A percentile compares a stretch with the other conserved stretches of the same genome.
These are phyloP conservation scores for Thymus quinquecostatus DNA, from an alignment of 257 asterid genomes.

Conservation along the genomic window DNA sequence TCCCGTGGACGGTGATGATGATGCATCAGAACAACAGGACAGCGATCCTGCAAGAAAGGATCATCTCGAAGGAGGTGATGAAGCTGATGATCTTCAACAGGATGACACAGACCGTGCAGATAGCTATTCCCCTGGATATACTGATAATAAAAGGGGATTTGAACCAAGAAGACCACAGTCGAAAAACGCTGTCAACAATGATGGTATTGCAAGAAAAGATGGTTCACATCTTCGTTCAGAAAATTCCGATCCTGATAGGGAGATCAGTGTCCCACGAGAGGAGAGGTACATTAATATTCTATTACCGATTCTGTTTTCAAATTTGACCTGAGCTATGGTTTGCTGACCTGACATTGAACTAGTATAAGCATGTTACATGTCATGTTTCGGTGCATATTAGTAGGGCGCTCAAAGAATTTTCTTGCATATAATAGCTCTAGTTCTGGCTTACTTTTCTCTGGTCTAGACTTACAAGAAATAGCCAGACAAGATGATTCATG, in stretches of 20 bases:
- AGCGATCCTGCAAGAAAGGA: constrained; percentile 42
- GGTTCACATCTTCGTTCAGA: constrained; percentile 40
- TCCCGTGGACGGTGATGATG: constrained; percentile 61
- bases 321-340: constrained; percentile 22
- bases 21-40: constrained; percentile 54
- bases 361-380: background rate
- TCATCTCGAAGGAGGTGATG: constrained; percentile 35
- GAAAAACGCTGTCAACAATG: constrained; percentile 36
- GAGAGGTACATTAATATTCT: constrained; percentile 55
- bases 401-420: background rate
- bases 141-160: constrained; percentile 50
- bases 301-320: constrained; percentile 14
- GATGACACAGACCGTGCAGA: constrained; percentile 47
- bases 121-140: constrained; percentile 46
- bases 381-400: background rate
- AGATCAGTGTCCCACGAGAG: constrained; percentile 47
- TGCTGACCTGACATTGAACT: background rate
- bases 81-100: constrained; percentile 51
- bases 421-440: background rate
- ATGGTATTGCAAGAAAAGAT: constrained; percentile 49
- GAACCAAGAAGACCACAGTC: constrained; percentile 49
- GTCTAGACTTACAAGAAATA: background rate
- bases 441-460: background rate
- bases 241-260: constrained; percentile 42
- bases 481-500: background rate